Evolutionary conservation across 1,284 basidiomycete genomes (phyloP), one percentile per base, ranked within the genome.

Genomic region (Boletus hoseneyae): DNA sequence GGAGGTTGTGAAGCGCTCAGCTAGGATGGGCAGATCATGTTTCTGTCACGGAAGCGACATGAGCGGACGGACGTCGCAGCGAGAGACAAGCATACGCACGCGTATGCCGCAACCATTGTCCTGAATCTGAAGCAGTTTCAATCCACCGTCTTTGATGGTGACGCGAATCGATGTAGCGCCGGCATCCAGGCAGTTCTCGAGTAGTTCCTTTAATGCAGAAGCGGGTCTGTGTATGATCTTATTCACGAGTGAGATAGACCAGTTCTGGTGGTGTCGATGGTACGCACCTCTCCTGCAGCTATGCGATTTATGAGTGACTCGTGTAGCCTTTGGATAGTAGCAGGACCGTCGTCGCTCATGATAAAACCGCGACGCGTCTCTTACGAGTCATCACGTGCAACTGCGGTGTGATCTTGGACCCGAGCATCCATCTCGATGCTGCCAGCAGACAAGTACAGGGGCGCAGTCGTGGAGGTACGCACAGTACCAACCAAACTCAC

Each of bases 161-260:
- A 99, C 76, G 42, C 87, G 85, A 62, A 99, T 93, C 0, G 84
- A 83, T 0, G 90, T 96, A 25, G 94, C 77, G 2, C 91, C 89
- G 0, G 97, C 97, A 71, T 99, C 97, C 29, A 99, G 78, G 18
- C 88, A 83, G 63, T 99, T 99, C 71, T 99, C 97, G 19, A 99
- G 74, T 1, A 99, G 77, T 70, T 99, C 97, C 68, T 99, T 99
- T 54, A 99, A 78, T 1, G 97, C 97, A 57, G 96, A 98, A 9
- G 92, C 83, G 0, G 97, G 97, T 29, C 97, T 76, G 53, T 98
- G 96, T 54, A 99, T 98, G 64, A 99, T 95, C 93, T 97, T 61
- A 8, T 15, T 6, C 19, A 19, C 38, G n/a, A 25, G 39, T 66
- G 37, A 64, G 55, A 27, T 1, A 15, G 33, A n/a, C 9, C 2